Base-by-base conservation (phyloP, 2,329 filamentous ascomycete species). In the Emmonsia crescens region DNA sequence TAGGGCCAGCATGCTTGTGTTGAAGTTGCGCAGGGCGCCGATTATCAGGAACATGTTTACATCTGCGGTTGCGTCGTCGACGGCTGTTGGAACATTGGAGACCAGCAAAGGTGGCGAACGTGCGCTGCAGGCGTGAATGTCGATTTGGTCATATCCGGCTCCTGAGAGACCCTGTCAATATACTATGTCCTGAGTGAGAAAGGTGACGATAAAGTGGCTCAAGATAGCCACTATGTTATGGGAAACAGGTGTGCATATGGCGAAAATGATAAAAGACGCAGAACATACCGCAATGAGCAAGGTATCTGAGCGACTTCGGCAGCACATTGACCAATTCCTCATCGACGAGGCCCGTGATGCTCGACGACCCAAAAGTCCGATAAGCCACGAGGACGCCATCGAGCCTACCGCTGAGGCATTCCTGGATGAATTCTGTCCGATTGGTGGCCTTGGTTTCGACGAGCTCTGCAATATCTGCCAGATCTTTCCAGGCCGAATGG, bases 131-230 rank as follows among this genome's bases (percentile, higher is more conserved):
- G 88, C 87, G 55, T 82, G 73, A 9, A 92, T 79, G 72, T 92
- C 86, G 65, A 95, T 80, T 73, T 91, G 87, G 73, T 96, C 91
- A 75, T 96, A 96, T 44, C 91, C 91, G 61, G 91, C 89, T 64
- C 89, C 86, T 62, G 49, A 29, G 33, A 38, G 56, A 6, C 19
- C 14, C 29, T 31, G 40, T 57, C 36, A 42, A 46, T 44, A 46
- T n/a, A 31, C 8, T 12, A 6, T 33, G 14, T 33, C 49, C 49
- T 5, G 29, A n/a, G 27, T 52, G 19, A 33, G 8, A n/a, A 31
- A 19, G 5, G 49, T 10, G 29, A 52, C 5, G 16, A n/a, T 14
- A 33, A 9, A 16, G 6, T 19, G 12, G 16, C 8, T 36, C 16
- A 12, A 16, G 5, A 59, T 38, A 61, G 33, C 4, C 21, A 27